These are phyloP conservation scores for Phytophthora citricola DNA, from an alignment of 352 stramenopile genomes.

Conservation along the genomic window DNA sequence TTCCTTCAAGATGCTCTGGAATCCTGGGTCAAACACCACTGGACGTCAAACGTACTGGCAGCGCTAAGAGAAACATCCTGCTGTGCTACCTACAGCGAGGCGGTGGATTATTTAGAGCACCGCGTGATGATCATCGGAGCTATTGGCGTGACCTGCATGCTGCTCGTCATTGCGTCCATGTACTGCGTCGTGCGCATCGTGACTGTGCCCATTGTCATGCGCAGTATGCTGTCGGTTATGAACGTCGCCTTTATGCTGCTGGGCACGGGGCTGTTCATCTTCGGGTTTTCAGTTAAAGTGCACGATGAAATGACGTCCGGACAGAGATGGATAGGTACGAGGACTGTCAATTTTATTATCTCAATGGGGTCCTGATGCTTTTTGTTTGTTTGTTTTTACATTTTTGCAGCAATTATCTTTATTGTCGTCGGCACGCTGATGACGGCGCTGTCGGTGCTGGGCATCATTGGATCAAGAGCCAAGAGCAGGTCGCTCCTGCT, in stretches of 20 bases:
- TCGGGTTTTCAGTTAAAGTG: slow-evolving; percentile 63
- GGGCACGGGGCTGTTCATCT: slow-evolving; percentile 61
- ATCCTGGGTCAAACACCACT: slow-evolving; percentile 84
- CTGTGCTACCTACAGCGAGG: slow-evolving; percentile 63
- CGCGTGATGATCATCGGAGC: slow-evolving; percentile 57
- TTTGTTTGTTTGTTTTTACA: no score
- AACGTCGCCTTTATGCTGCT: slow-evolving; percentile 76
- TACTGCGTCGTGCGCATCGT: slow-evolving; percentile 87
- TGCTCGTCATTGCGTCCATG: slow-evolving; percentile 61
- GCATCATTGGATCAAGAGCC: slow-evolving; percentile 67
- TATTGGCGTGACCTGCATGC: slow-evolving; percentile 54
- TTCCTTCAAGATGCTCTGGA: slow-evolving; percentile 70
- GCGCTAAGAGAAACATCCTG: slow-evolving; percentile 54
- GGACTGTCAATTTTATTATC: neutral
- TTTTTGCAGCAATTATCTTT: slow-evolving; percentile 63
- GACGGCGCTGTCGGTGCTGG: slow-evolving; percentile 68
- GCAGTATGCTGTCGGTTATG: slow-evolving; percentile 79
- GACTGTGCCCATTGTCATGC: slow-evolving; percentile 89
- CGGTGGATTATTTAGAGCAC: slow-evolving; percentile 55
- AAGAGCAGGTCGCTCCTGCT: slow-evolving; percentile 83
- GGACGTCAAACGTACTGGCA: slow-evolving; percentile 51
- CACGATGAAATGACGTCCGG: slow-evolving; percentile 72
- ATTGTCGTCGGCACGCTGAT: slow-evolving; percentile 75
- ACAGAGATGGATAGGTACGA: slow-evolving; percentile 77
- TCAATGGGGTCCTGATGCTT: neutral